Conservation (phyloP, 495 filamentous ascomycete genomes). For the Glutinoglossum americanum region DNA sequence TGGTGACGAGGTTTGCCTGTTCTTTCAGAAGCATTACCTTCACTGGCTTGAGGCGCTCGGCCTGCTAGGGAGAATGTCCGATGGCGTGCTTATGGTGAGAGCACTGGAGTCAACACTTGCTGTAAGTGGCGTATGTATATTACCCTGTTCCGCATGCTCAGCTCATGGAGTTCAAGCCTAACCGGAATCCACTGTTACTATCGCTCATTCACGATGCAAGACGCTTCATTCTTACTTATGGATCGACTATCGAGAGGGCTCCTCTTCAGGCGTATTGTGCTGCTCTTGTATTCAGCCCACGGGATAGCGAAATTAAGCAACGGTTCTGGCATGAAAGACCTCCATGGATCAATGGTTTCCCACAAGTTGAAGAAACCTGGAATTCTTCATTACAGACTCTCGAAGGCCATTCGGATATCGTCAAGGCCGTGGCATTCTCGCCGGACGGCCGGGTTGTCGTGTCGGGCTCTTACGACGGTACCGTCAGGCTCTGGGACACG, state of each 20-base stretch:
- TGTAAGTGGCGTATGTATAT: neutral
- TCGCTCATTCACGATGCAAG: constrained; percentile 17
- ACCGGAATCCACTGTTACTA: too few relatives aligned
- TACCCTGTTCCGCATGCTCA: neutral
- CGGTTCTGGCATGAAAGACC: constrained; percentile 6
- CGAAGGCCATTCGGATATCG: neutral
- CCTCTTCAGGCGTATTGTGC: neutral
- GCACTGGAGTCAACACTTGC: neutral
- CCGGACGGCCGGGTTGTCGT: neutral
- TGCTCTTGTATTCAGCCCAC: neutral
- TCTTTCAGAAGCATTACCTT: neutral
- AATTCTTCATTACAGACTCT: constrained; percentile 1
- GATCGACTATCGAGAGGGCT: constrained; percentile 2
- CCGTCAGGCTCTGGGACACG: too few relatives aligned
- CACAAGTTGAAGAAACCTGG: neutral
- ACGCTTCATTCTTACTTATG: constrained; percentile 15
- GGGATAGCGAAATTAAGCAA: neutral
- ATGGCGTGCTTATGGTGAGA: neutral
- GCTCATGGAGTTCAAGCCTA: too few relatives aligned
- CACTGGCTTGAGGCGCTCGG: neutral
- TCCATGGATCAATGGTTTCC: neutral
- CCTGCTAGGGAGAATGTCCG: neutral
- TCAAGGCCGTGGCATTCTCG: neutral
- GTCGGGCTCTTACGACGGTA: too few relatives aligned
- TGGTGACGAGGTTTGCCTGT: neutral